Evolutionary conservation across 1,284 basidiomycete genomes (phyloP).

Genomic region (Sanghuangporus sanghuang): DNA sequence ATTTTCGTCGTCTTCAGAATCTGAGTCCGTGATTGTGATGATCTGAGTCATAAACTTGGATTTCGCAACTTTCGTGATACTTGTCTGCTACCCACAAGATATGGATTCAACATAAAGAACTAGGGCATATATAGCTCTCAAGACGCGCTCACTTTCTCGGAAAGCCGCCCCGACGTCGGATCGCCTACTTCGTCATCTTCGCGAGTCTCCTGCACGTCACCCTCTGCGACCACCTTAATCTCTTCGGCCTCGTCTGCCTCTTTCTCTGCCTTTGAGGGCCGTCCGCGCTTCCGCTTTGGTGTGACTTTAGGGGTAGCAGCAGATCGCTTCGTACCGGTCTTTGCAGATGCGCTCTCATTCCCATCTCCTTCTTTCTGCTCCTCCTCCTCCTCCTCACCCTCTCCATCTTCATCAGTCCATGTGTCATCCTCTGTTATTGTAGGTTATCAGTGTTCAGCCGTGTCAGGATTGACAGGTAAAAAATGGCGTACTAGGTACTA

Average conservation of each 20-base stretch:
- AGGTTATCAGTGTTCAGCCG: not conserved
- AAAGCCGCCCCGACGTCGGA: not conserved
- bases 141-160: constrained; percentile 13
- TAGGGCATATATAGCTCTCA: not conserved
- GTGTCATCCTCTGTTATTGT: not conserved
- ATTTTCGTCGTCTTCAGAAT: not conserved
- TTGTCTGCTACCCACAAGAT: not conserved
- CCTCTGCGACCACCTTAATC: not conserved
- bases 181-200: not conserved
- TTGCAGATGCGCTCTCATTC: not conserved
- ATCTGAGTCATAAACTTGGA: not conserved
- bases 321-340: not conserved
- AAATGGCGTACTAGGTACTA: constrained; percentile 47
- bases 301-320: not conserved
- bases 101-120: not conserved
- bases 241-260: not conserved
- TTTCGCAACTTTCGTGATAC: not conserved
- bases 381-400: constrained; percentile 3
- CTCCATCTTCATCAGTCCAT: not conserved
- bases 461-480: not conserved
- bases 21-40: not conserved
- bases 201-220: not conserved
- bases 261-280: constrained; percentile 3
- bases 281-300: constrained; percentile 10
- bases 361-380: not conserved